phyloP scores from a whole-genome alignment of 129 eudicot species.

The Artemisia argyi region DNA sequence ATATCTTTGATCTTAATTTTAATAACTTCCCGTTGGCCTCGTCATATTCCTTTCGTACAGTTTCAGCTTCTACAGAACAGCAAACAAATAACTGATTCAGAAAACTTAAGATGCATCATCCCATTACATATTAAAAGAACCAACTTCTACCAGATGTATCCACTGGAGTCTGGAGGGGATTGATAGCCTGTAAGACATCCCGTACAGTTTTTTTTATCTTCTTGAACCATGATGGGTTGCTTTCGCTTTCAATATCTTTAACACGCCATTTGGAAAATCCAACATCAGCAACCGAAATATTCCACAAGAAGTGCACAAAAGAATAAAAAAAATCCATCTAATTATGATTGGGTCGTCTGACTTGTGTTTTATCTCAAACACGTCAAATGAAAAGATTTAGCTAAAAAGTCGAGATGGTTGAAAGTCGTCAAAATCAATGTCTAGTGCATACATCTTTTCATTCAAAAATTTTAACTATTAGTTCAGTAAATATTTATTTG shows the following conservation, averaged over 20 bases:
- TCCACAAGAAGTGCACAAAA: conserved; percentile 14
- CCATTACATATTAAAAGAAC: conserved; percentile 17
- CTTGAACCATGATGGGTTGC: conserved; percentile 82
- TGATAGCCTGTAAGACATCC: conserved; percentile 62
- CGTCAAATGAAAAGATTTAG: too few relatives aligned
- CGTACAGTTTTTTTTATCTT: conserved; percentile 68
- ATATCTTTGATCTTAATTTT: conserved; percentile 73
- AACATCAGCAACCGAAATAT: conserved; percentile 26
- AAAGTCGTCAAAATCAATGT: too few relatives aligned
- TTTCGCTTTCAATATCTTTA: conserved; percentile 52
- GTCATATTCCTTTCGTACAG: conserved; percentile 75
- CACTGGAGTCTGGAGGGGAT: conserved; percentile 79
- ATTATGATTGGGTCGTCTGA: too few relatives aligned
- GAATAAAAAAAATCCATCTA: background rate
- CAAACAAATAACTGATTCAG: conserved; percentile 20
- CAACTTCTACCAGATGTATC: conserved; percentile 67
- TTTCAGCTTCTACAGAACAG: conserved; percentile 67
- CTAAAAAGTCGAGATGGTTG: too few relatives aligned
- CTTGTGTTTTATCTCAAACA: too few relatives aligned
- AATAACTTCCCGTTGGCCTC: conserved; percentile 69
- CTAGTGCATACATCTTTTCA: too few relatives aligned
- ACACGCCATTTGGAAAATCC: conserved; percentile 20
- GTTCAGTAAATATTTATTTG: too few relatives aligned
- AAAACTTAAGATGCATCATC: background rate
- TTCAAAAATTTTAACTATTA: background rate